A percentile compares a stretch with the other conserved stretches of the same genome.
These are phyloP conservation scores for Phytopythium ostracodes DNA, from an alignment of 352 stramenopile genomes.

Conservation along the genomic window DNA sequence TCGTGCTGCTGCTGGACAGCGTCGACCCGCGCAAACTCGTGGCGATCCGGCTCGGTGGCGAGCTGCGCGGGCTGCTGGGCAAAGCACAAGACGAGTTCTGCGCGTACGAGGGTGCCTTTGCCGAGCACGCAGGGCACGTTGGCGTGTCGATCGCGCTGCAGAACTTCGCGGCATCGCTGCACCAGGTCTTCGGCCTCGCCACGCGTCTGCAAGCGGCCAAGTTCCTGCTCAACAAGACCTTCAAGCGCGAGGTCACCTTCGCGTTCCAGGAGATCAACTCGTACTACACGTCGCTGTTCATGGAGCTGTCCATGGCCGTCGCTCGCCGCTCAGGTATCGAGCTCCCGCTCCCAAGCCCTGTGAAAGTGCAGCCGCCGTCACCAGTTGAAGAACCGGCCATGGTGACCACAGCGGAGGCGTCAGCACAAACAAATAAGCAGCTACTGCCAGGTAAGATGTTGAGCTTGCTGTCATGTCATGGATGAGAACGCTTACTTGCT, in stretches of 20 bases:
- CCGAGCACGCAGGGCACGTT: slow-evolving; percentile 41
- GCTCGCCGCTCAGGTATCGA: slow-evolving; percentile 44
- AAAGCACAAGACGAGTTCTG: slow-evolving; percentile 78
- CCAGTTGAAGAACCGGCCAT: slow-evolving; percentile 9
- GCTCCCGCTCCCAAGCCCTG: slow-evolving; percentile 40
- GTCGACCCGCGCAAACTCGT: slow-evolving; percentile 61
- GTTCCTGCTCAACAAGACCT: slow-evolving; percentile 74
- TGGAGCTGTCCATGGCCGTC: slow-evolving; percentile 75
- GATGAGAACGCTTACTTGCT: background rate
- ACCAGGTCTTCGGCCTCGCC: slow-evolving; percentile 49
- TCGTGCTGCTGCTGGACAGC: slow-evolving; percentile 52
- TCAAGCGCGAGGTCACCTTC: slow-evolving; percentile 72
- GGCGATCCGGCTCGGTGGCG: slow-evolving; percentile 56
- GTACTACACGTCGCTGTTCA: slow-evolving; percentile 82
- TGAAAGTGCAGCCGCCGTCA: slow-evolving; percentile 14
- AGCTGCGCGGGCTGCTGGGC: slow-evolving; percentile 69
- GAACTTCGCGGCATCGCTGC: slow-evolving; percentile 66
- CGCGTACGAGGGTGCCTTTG: slow-evolving; percentile 58
- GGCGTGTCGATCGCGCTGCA: slow-evolving; percentile 68
- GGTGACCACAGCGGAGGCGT: background rate
- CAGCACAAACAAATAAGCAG: background rate
- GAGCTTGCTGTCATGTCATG: background rate
- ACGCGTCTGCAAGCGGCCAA: slow-evolving; percentile 52
- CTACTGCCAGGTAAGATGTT: background rate
- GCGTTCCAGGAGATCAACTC: slow-evolving; percentile 85